Evolutionary conservation across 2,329 filamentous ascomycete species (phyloP).

Genomic region (Pyrenophora graminea): DNA sequence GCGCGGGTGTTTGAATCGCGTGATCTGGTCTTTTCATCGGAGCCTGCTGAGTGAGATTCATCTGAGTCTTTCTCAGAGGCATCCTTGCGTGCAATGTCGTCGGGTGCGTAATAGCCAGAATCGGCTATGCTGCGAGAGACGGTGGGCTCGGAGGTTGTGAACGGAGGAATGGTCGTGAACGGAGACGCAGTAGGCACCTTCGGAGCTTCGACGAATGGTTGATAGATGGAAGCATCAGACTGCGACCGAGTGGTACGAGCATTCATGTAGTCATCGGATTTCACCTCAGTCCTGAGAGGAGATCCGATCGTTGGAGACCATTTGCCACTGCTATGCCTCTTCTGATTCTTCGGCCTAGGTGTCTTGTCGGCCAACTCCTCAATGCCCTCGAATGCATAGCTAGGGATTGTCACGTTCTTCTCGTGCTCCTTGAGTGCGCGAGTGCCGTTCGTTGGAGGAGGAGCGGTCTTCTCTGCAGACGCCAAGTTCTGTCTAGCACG

Average conservation of each 20-base stretch:
- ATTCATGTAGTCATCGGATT: conserved; percentile 51
- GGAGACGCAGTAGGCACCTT: conserved; percentile 21
- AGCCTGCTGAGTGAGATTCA: conserved; percentile 41
- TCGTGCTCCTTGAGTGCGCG: conserved; percentile 21
- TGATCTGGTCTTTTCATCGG: conserved; percentile 33
- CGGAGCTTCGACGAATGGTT: conserved; percentile 20
- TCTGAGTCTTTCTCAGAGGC: conserved; percentile 38
- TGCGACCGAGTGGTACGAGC: conserved; percentile 6
- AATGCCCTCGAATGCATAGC: conserved; percentile 40
- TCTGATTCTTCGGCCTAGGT: conserved; percentile 55
- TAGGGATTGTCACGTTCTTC: conserved; percentile 32
- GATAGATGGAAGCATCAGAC: conserved; percentile 16
- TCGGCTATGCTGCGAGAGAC: conserved; percentile 29
- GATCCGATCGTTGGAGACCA: conserved; percentile 51
- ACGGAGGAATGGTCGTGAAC: conserved; percentile 1
- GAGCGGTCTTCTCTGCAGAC: conserved; percentile 23
- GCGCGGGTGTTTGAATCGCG: conserved; percentile 13
- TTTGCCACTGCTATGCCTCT: conserved; percentile 48
- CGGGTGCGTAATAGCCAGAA: conserved; percentile 43
- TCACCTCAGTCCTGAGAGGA: conserved; percentile 51
- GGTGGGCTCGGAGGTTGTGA: conserved; percentile 11
- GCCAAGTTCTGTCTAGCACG: conserved; percentile 34
- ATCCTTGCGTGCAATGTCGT: conserved; percentile 26
- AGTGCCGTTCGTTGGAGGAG: conserved; percentile 25
- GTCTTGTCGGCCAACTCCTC: conserved; percentile 46